A percentile compares a stretch with the other conserved stretches of the same genome.
Conservation (phyloP, 140 eudicot species). For the Anethum foeniculum region DNA sequence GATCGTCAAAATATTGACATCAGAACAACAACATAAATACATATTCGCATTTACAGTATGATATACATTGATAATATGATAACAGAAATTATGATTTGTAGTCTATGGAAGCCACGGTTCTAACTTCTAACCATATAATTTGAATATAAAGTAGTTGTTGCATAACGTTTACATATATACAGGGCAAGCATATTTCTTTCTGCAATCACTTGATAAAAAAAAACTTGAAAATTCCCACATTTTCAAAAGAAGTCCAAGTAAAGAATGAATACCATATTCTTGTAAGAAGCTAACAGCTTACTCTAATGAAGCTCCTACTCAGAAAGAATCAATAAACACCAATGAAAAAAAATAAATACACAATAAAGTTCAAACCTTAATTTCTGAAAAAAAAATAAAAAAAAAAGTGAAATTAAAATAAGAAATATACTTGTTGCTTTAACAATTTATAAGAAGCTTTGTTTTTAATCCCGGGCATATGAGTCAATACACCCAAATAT, state of each 20-base stretch:
- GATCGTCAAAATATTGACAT: too few species aligned
- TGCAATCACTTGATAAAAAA: not conserved
- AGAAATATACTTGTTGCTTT: conserved; percentile 56
- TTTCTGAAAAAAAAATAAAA: not conserved
- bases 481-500: conserved; percentile 74
- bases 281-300: conserved; percentile 65
- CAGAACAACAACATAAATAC: too few species aligned
- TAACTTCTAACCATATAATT: not conserved
- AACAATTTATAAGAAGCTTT: conserved; percentile 61
- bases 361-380: not conserved
- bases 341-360: not conserved
- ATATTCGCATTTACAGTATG: too few species aligned
- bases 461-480: conserved; percentile 56
- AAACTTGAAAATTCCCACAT: not conserved
- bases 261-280: conserved; percentile 49
- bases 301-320: conserved; percentile 49
- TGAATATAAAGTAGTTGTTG: not conserved
- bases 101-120: not conserved
- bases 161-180: not conserved
- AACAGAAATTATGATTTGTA: not conserved
- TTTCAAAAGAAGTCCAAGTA: not conserved
- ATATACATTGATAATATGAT: too few species aligned
- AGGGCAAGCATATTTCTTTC: not conserved
- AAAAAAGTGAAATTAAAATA: not conserved
- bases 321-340: not conserved